Evolutionary conservation across 2,329 filamentous ascomycete species (phyloP).

Genomic region (Fusarium virguliforme): DNA sequence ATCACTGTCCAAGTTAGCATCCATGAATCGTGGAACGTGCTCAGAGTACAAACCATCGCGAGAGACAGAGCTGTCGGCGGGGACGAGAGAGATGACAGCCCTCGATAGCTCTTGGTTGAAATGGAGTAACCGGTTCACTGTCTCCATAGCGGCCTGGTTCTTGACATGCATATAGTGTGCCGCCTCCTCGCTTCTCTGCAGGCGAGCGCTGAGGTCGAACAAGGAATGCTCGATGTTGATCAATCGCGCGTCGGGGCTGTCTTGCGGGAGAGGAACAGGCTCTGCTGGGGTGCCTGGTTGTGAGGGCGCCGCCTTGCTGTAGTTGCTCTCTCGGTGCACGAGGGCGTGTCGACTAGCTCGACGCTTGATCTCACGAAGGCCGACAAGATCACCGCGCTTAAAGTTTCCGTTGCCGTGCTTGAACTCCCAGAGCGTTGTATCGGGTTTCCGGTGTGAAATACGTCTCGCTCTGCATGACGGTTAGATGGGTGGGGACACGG

Average conservation of each 20-base stretch:
- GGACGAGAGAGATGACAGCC: constrained; percentile 80
- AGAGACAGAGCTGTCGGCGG: constrained; percentile 82
- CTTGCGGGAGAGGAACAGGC: constrained; percentile 78
- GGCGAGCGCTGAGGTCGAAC: constrained; percentile 82
- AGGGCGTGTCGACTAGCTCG: constrained; percentile 93
- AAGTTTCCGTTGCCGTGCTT: constrained; percentile 98
- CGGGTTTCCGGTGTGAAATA: constrained; percentile 97
- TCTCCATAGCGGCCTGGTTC: constrained; percentile 87
- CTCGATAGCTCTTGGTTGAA: constrained; percentile 90
- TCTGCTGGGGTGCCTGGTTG: constrained; percentile 91
- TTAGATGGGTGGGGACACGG: constrained; percentile 18
- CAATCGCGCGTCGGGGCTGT: constrained; percentile 83
- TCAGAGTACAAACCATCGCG: constrained; percentile 79
- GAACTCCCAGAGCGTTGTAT: constrained; percentile 97
- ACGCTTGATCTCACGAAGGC: constrained; percentile 94
- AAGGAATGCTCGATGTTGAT: constrained; percentile 84
- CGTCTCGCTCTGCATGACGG: constrained; percentile 84
- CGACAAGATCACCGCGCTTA: constrained; percentile 92
- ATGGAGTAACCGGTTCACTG: constrained; percentile 78
- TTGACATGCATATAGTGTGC: constrained; percentile 84
- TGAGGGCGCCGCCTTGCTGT: constrained; percentile 80
- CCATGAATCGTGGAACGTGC: constrained; percentile 14
- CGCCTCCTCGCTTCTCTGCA: constrained; percentile 88
- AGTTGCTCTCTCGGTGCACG: constrained; percentile 91
- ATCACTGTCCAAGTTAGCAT: constrained; percentile 61